Evolutionary conservation across 345 rosid species (phyloP).

Genomic region (Triadica sebifera): DNA sequence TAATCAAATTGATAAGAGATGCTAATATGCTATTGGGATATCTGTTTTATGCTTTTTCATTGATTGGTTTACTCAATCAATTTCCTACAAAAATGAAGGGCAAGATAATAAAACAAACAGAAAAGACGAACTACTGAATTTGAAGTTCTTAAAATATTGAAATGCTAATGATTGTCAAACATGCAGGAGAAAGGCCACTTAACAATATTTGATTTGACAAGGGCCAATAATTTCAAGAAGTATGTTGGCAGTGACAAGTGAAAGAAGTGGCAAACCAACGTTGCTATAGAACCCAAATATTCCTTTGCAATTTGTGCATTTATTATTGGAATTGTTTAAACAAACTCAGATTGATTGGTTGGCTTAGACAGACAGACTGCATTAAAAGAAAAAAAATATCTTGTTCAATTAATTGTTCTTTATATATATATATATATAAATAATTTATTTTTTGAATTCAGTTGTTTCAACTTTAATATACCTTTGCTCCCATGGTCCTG

Average conservation of each 20-base stretch:
- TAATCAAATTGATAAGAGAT: no score
- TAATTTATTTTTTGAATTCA: no score
- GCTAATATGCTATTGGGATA: no score
- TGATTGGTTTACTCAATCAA: no score
- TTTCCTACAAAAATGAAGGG: no score
- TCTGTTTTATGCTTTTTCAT: no score
- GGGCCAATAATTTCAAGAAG: background rate
- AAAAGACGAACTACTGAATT: background rate
- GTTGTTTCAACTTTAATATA: no score
- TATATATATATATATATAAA: no score
- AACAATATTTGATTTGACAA: background rate
- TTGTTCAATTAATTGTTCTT: no score
- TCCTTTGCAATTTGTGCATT: background rate
- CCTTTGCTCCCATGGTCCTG: no score
- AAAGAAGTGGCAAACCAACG: background rate
- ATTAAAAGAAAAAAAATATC: no score
- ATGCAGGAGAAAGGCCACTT: background rate
- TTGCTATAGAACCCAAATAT: background rate
- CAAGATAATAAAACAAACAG: background rate
- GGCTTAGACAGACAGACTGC: no score
- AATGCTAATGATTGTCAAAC: background rate
- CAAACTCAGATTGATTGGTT: background rate
- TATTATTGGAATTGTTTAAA: background rate
- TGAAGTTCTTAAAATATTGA: background rate
- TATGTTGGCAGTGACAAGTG: background rate